These are phyloP conservation scores for Pugionium cornutum DNA, from an alignment of 345 rosid genomes.

Conservation along the genomic window DNA sequence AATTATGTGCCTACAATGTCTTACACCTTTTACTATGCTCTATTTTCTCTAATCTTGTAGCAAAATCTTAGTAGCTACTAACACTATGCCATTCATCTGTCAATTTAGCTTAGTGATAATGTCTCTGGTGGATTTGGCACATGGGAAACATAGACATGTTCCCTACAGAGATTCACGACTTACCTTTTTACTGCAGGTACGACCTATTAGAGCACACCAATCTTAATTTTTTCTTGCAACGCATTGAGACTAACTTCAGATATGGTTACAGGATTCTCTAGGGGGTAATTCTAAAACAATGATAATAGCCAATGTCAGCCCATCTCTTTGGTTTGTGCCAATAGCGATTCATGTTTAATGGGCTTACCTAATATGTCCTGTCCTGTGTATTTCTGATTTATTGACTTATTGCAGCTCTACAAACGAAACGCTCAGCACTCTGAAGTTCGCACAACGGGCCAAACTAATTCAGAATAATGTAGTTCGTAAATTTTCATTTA, in stretches of 20 bases:
- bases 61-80: slow-evolving; percentile 22
- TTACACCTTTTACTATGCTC: slow-evolving; percentile 15
- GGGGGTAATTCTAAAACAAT: slow-evolving; percentile 97
- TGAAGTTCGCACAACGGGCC: slow-evolving; percentile 96
- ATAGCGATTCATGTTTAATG: slow-evolving; percentile 23
- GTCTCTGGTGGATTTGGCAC: slow-evolving; percentile 95
- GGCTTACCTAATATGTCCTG: slow-evolving; percentile 4
- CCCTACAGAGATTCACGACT: slow-evolving; percentile 98
- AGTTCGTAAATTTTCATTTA: slow-evolving; percentile 25
- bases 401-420: slow-evolving; percentile 62
- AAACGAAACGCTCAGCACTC: slow-evolving; percentile 87
- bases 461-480: slow-evolving; percentile 95
- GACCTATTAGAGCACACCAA: slow-evolving; percentile 29
- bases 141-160: slow-evolving; percentile 90
- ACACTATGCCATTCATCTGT: slow-evolving; percentile 29
- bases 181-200: slow-evolving; percentile 92
- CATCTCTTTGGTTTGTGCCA: slow-evolving; percentile 73
- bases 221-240: slow-evolving; percentile 16
- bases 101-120: slow-evolving; percentile 79
- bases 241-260: slow-evolving; percentile 31
- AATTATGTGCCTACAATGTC: slow-evolving; percentile 17
- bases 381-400: slow-evolving; percentile 30
- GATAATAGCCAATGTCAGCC: slow-evolving; percentile 93
- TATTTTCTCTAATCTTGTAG: slow-evolving; percentile 7
- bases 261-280: slow-evolving; percentile 76